These are phyloP conservation scores for Trichoderma guizhouense DNA, from an alignment of 2,329 filamentous ascomycete species.

Conservation along the genomic window DNA sequence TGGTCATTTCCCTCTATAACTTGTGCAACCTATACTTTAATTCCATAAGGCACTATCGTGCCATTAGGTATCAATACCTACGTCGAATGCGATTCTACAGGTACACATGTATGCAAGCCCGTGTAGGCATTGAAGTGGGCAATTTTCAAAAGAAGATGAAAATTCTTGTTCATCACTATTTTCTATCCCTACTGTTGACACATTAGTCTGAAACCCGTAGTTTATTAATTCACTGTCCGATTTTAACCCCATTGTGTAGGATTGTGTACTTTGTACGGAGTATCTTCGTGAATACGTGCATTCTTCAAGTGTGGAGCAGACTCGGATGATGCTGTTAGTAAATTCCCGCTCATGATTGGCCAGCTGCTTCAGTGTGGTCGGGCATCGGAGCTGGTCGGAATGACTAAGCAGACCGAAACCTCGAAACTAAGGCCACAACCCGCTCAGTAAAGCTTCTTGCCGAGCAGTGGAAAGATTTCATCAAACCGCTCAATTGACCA, in stretches of 20 bases:
- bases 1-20: too few species aligned
- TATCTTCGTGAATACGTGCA: neutral
- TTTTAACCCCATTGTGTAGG: neutral
- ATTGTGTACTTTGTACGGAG: neutral
- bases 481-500: slow-evolving; percentile 55
- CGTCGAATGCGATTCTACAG: neutral
- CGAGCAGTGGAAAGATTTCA: slow-evolving; percentile 47
- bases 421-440: slow-evolving; percentile 44
- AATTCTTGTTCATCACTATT: neutral
- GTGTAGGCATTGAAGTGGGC: neutral
- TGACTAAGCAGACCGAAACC: slow-evolving; percentile 35
- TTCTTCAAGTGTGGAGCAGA: neutral
- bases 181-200: too few species aligned
- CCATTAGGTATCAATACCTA: slow-evolving; percentile 7
- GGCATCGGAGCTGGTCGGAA: slow-evolving; percentile 43
- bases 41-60: neutral
- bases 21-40: neutral
- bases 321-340: slow-evolving; percentile 26
- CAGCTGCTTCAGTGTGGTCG: neutral
- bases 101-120: neutral
- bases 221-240: neutral
- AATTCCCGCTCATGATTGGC: slow-evolving; percentile 36
- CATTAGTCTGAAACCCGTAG: neutral
- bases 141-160: neutral
- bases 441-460: slow-evolving; percentile 45